phyloP scores from a whole-genome alignment of 495 filamentous ascomycete genomes.

The Xylaria palmicola region DNA sequence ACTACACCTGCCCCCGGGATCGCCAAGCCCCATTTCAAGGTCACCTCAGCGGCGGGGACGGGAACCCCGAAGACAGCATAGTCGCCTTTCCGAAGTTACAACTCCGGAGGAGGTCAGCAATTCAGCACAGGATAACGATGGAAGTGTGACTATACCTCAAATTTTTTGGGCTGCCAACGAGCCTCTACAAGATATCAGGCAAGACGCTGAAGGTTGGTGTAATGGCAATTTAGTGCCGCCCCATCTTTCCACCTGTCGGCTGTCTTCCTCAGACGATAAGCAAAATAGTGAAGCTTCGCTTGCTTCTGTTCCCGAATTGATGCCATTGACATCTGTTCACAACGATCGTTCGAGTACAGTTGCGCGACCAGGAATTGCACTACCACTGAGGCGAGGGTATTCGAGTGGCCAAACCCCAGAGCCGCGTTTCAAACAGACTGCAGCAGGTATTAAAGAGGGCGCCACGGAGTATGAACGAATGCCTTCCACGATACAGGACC shows the following conservation, averaged over 20 bases:
- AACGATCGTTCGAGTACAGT: not conserved
- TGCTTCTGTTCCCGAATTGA: not conserved
- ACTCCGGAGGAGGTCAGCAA: constrained; percentile 23
- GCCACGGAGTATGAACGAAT: not conserved
- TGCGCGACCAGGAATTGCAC: not conserved
- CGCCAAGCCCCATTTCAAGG: constrained; percentile 12
- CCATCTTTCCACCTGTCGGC: not conserved
- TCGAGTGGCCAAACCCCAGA: not conserved
- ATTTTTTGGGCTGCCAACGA: constrained; percentile 15
- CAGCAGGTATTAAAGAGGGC: not conserved
- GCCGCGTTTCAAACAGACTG: not conserved
- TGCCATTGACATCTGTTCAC: not conserved
- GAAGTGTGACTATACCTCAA: not conserved
- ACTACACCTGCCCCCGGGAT: constrained; percentile 8
- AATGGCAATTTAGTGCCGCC: not conserved
- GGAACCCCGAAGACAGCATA: constrained; percentile 20
- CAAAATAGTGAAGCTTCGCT: not conserved
- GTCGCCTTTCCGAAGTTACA: constrained; percentile 30
- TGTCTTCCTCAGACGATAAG: not conserved
- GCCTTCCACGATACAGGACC: not conserved
- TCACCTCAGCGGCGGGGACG: constrained; percentile 18
- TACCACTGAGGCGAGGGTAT: not conserved
- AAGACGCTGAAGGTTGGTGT: not conserved
- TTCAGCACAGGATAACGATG: constrained; percentile 12
- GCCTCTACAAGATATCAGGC: constrained; percentile 18